Conservation (phyloP, 1,139 yeast genomes). For the Pichia sp. region DNA sequence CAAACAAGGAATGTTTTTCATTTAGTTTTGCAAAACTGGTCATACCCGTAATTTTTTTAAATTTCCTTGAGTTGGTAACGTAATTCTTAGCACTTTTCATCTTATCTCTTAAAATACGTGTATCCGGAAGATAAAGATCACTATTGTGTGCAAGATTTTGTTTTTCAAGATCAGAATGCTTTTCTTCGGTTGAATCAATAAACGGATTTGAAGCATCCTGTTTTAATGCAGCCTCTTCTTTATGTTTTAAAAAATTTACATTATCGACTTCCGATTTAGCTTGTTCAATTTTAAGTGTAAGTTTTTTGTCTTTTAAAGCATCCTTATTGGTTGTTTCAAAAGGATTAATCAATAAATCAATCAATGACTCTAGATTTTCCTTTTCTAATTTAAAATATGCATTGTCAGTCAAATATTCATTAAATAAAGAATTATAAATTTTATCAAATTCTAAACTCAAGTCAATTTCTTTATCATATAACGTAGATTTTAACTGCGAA, state of each 20-base stretch:
- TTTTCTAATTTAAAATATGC: conserved; percentile 70
- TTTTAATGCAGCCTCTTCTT: neutral
- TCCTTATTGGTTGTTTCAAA: conserved; percentile 50
- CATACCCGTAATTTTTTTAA: conserved; percentile 23
- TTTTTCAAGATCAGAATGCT: neutral
- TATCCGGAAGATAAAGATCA: conserved; percentile 15
- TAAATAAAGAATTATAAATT: conserved; percentile 64
- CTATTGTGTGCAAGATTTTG: neutral
- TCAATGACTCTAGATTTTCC: conserved; percentile 59
- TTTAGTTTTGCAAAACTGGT: conserved; percentile 35
- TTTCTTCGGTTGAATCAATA: neutral
- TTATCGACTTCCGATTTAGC: conserved; percentile 17
- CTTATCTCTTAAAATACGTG: conserved; percentile 15
- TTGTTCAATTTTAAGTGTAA: conserved; percentile 36
- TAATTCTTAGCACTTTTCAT: conserved; percentile 17
- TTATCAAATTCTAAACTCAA: conserved; percentile 62
- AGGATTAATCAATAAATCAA: conserved; percentile 43
- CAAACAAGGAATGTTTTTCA: conserved; percentile 35
- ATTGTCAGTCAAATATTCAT: conserved; percentile 62
- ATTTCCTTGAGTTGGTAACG: conserved; percentile 19
- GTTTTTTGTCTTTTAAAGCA: conserved; percentile 41
- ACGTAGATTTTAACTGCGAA: conserved; percentile 56
- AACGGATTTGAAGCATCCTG: neutral
- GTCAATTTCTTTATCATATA: conserved; percentile 36
- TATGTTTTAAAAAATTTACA: neutral